Base-by-base conservation (phyloP, 495 filamentous ascomycete genomes). In the Tricharina praecox region DNA sequence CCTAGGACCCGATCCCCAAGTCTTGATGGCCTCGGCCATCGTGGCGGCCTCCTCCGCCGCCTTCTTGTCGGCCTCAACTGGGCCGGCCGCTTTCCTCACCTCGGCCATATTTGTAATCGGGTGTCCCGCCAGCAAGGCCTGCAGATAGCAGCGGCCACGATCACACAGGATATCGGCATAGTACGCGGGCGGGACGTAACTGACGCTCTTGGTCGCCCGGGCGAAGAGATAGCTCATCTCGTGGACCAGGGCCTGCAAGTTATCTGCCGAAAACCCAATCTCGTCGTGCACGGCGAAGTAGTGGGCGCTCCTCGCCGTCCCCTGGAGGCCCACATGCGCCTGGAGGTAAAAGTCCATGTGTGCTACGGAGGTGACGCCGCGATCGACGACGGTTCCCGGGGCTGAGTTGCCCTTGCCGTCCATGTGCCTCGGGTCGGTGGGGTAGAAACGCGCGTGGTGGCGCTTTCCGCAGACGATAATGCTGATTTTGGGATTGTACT, bases 371-470 rank as follows among this genome's bases (percentile, higher is more conserved):
- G 82, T 88, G 24, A 93, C 72, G n/a, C 82, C 81, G 32, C 82
- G 76, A 62, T 95, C 88, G 9, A 94, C 83, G 1, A 94, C 71
- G 2, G 85, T 93, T 3, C 88, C 88, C 28, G 75, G 76, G 33
- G 67, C 60, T 2, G 78, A 72, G 50, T 92, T 94, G 3, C 70
- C 68, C 1, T 56, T 66, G 15, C 63, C 57, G 23, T 77, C 73
- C 0, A 68, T 62, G 10, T 61, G 52, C 0, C 69, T 57, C n/a
- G 59, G 56, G 2, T 68, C 59, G 0, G 70, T 72, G 1, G 76
- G 72, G 60, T 79, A 93, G 68, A 95, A 92, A 0, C 88, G 80
- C 0, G 83, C 92, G 56, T 93, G 83, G 53, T 96, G 88, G 16
- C 90, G 74, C 62, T 94, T 93, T 30, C 83, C 82, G 0, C 78